Conservation (phyloP, 2,329 filamentous ascomycete species). For the Hymenoscyphus occultus region DNA sequence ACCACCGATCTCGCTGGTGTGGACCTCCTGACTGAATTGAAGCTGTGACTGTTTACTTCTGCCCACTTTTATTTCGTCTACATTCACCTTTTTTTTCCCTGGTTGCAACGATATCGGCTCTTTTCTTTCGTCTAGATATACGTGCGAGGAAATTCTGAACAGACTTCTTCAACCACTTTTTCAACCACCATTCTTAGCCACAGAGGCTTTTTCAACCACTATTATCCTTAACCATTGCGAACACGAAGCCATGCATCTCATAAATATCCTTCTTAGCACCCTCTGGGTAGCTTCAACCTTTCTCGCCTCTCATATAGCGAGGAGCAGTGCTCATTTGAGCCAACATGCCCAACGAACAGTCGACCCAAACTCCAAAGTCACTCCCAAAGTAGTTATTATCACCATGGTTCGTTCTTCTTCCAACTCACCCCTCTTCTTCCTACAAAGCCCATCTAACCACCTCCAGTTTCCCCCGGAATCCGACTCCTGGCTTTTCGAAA, state of each 20-base stretch:
- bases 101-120: background rate
- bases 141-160: background rate
- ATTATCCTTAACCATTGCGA: background rate
- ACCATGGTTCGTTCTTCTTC: conserved; percentile 7
- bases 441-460: background rate
- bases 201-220: background rate
- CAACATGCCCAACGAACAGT: background rate
- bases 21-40: background rate
- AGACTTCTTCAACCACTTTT: background rate
- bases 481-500: background rate
- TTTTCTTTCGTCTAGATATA: background rate
- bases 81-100: background rate
- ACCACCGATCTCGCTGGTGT: background rate
- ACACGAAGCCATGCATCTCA: background rate
- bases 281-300: background rate
- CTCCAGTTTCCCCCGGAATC: conserved; percentile 11
- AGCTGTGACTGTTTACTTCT: background rate
- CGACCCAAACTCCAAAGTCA: background rate
- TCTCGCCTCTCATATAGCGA: background rate
- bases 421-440: background rate
- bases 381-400: conserved; percentile 12
- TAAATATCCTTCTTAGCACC: background rate
- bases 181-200: background rate
- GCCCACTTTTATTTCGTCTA: background rate
- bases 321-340: background rate